Evolutionary conservation across 108 stramenopile species (phyloP).

Genomic region (Bacterosira constricta): DNA sequence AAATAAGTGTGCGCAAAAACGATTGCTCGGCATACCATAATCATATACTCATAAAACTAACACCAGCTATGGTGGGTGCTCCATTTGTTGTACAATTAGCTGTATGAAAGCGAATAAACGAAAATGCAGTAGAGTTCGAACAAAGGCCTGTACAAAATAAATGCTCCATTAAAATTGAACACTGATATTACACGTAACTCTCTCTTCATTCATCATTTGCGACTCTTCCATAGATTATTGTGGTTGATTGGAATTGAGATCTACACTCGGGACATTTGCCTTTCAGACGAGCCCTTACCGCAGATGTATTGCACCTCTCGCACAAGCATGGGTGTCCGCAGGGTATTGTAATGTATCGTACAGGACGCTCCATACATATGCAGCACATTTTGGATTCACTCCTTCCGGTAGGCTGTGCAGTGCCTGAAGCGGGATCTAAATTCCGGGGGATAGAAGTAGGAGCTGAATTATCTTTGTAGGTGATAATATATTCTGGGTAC

Average conservation of each 20-base stretch:
- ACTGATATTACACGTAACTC: background rate
- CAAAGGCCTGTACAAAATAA: too few relatives aligned
- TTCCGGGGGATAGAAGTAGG: too few relatives aligned
- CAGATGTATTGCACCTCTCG: background rate
- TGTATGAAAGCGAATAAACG: too few relatives aligned
- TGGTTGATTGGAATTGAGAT: background rate
- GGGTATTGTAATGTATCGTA: background rate
- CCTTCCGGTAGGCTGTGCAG: background rate
- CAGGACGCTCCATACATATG: background rate
- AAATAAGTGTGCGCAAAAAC: too few relatives aligned
- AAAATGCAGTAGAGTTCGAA: too few relatives aligned
- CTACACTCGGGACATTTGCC: background rate
- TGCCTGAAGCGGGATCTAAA: too few relatives aligned
- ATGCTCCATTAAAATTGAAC: too few relatives aligned
- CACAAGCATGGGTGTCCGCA: background rate
- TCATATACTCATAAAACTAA: too few relatives aligned
- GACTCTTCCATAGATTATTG: background rate
- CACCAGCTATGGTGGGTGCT: too few relatives aligned
- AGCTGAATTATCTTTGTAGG: conserved; percentile 28
- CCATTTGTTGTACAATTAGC: too few relatives aligned
- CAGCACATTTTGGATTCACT: background rate
- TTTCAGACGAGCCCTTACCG: background rate
- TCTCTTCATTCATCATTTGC: background rate
- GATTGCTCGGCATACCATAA: too few relatives aligned
- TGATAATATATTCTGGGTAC: conserved; percentile 46